Conservation (phyloP, 106 monocot species). For the Acorus calamus region DNA sequence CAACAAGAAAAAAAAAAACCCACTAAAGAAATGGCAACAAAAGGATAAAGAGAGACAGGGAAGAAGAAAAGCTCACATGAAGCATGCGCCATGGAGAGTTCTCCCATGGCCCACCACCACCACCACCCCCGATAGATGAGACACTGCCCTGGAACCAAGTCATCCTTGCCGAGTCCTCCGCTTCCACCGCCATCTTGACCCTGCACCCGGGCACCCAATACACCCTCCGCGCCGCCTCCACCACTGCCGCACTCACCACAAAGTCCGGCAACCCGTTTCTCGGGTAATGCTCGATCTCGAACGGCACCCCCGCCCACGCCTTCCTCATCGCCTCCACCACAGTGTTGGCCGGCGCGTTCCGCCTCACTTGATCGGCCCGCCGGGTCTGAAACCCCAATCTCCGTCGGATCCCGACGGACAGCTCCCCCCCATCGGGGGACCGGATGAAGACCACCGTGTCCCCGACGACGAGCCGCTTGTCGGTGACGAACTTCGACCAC, state of each 20-base stretch:
- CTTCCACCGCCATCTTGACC: constrained; percentile 42
- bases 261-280: constrained; percentile 23
- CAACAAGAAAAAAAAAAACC: not conserved
- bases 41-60: not conserved
- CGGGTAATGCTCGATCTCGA: constrained; percentile 58
- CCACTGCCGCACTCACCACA: constrained; percentile 39
- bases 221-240: constrained; percentile 26
- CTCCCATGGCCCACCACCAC: constrained; percentile 2
- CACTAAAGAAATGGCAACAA: not conserved
- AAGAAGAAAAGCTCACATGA: constrained; percentile 16
- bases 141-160: constrained; percentile 42
- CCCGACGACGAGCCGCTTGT: constrained; percentile 51
- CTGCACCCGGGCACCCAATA: constrained; percentile 40
- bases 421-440: constrained; percentile 5
- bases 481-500: constrained; percentile 61
- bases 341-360: too few species aligned
- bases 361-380: not conserved
- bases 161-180: constrained; percentile 28
- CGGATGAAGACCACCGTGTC: constrained; percentile 54
- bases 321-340: too few species aligned
- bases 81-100: constrained; percentile 49
- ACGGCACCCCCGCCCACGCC: constrained; percentile 4
- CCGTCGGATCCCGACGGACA: constrained; percentile 42
- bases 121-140: not conserved
- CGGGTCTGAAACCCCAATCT: not conserved